Evolutionary conservation across 306 rosid genomes (phyloP).

Genomic region (Vigna unguiculata): DNA sequence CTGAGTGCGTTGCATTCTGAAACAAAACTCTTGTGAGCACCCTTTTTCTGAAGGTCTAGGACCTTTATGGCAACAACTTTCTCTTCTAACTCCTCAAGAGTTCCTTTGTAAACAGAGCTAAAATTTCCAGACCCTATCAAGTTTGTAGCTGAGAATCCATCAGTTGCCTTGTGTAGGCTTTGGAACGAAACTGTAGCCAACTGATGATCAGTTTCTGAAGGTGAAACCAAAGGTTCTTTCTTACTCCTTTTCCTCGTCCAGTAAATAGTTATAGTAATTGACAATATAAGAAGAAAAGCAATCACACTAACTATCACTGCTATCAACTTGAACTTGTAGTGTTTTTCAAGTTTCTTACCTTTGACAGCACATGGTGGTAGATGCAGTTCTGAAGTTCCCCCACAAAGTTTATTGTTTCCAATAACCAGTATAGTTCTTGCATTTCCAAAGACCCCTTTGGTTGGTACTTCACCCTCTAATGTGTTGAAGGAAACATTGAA

Average conservation of each 20-base stretch:
- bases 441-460: conserved; percentile 48
- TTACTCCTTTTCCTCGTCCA: conserved; percentile 19
- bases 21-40: conserved; percentile 45
- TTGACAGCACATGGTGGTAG: conserved; percentile 32
- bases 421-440: background rate
- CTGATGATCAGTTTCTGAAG: background rate
- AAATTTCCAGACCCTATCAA: conserved; percentile 40
- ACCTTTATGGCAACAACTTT: conserved; percentile 47
- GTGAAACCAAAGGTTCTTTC: background rate
- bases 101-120: conserved; percentile 42
- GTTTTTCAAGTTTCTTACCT: conserved; percentile 30
- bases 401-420: conserved; percentile 45
- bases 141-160: conserved; percentile 30
- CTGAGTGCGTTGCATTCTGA: conserved; percentile 36
- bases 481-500: conserved; percentile 56
- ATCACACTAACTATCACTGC: conserved; percentile 14
- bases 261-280: background rate
- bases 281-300: conserved; percentile 3
- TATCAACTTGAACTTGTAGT: conserved; percentile 14
- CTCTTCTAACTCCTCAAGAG: conserved; percentile 24
- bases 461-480: conserved; percentile 57
- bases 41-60: conserved; percentile 40
- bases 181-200: conserved; percentile 36
- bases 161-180: conserved; percentile 26
- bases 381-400: conserved; percentile 40